Evolutionary conservation across 345 rosid species (phyloP).

Genomic region (Streptanthus diversifolius): DNA sequence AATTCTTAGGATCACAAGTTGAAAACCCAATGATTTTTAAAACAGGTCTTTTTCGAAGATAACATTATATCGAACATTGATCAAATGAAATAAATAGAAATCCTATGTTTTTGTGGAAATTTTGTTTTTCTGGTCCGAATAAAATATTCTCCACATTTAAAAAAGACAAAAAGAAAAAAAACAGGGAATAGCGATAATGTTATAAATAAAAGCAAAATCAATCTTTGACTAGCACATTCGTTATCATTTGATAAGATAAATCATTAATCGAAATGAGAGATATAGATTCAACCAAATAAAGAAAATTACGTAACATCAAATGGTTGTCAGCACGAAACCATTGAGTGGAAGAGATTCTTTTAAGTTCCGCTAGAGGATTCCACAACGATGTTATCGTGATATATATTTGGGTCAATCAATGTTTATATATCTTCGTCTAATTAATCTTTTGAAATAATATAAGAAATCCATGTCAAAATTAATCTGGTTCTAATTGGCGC

Average conservation of each 20-base stretch:
- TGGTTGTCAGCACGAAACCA: too few relatives aligned
- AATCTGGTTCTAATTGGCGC: too few relatives aligned
- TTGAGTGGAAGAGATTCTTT: too few relatives aligned
- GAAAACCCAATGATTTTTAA: too few relatives aligned
- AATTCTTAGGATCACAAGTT: too few relatives aligned
- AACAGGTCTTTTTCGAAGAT: background rate
- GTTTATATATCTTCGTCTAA: too few relatives aligned
- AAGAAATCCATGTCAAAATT: too few relatives aligned
- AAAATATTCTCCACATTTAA: background rate
- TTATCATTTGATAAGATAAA: background rate
- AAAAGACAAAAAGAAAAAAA: background rate
- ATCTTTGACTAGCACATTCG: background rate
- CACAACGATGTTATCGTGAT: too few relatives aligned
- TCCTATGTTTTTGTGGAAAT: background rate
- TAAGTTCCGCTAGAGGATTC: too few relatives aligned
- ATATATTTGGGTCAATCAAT: too few relatives aligned
- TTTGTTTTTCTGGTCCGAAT: background rate
- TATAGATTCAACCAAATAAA: background rate
- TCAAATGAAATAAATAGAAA: background rate
- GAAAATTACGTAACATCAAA: too few relatives aligned
- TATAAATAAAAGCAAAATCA: background rate
- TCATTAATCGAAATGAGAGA: background rate
- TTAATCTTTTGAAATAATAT: too few relatives aligned
- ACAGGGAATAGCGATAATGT: background rate
- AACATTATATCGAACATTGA: background rate